These are phyloP conservation scores for Saccharomyces pastorianus DNA, from an alignment of 1,139 yeast species.

Conservation along the genomic window DNA sequence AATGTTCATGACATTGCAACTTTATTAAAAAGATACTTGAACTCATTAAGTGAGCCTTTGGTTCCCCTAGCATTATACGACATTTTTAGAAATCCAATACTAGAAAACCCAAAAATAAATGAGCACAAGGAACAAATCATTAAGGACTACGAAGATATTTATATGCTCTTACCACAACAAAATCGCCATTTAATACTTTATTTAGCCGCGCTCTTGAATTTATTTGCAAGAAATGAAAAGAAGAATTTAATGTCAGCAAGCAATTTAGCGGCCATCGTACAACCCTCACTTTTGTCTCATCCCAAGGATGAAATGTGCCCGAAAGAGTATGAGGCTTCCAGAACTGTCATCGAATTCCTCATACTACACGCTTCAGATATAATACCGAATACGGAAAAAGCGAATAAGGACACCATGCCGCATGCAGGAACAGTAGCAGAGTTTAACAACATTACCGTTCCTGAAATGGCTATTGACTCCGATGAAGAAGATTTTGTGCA, in stretches of 20 bases:
- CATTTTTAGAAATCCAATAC: slow-evolving; percentile 63
- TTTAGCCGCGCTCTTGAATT: slow-evolving; percentile 71
- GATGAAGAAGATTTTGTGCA: neutral
- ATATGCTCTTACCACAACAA: neutral
- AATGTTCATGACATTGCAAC: slow-evolving; percentile 94
- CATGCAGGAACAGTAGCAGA: slow-evolving; percentile 8
- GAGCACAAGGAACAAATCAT: neutral
- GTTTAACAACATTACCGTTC: neutral
- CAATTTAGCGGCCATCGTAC: slow-evolving; percentile 88
- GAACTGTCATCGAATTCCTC: slow-evolving; percentile 76
- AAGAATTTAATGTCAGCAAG: slow-evolving; percentile 83
- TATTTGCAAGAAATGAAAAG: slow-evolving; percentile 66
- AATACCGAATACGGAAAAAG: slow-evolving; percentile 45
- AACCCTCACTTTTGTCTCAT: slow-evolving; percentile 69
- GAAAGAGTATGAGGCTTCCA: slow-evolving; percentile 76
- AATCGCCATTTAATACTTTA: slow-evolving; percentile 37
- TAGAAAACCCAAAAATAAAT: slow-evolving; percentile 31
- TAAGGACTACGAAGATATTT: neutral
- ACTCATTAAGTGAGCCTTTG: slow-evolving; percentile 82
- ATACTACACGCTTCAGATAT: slow-evolving; percentile 51
- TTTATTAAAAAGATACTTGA: slow-evolving; percentile 68
- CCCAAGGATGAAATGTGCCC: slow-evolving; percentile 86
- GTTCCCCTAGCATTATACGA: slow-evolving; percentile 71
- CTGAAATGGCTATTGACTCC: neutral
- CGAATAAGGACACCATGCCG: slow-evolving; percentile 7